Base-by-base conservation (phyloP, 1,284 basidiomycete genomes). In the Ganoderma sinense region DNA sequence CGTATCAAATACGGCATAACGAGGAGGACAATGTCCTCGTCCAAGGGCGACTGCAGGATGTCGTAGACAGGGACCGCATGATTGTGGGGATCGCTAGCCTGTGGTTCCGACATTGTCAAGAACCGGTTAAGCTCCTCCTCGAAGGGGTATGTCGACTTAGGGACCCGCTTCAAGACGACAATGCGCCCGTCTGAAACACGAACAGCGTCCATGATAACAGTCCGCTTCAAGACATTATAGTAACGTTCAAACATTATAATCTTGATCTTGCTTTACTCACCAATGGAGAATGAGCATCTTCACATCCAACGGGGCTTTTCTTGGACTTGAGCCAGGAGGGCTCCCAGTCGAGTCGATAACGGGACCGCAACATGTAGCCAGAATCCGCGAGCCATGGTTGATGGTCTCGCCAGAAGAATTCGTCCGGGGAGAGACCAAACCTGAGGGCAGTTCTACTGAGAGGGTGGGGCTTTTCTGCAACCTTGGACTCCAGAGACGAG, bases 21-120 rank as follows among this genome's bases (percentile, higher is more conserved):
- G 2, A 81, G 36, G 29, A 79, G 69, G 0, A 45, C 26, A 2
- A 65, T 39, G 20, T 67, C 67, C 0, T 74, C 48, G 45, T 74
- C 72, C 0, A 76, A 48, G 0, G 73, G 74, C 4, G 71, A 66
- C 8, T 74, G 36, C 0, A 81, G 66, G 0, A 71, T 55, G 0
- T 79, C 78, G 26, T 80, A 65, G 4, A 82, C 33, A 0, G 76
- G 78, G 1, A 75, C 75, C 29, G 69, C 74, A 58, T 80, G 80
- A 40, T 81, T 81, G 14, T 64, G 62, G 5, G 77, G 70, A 61
- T 80, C 71, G 1, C 67, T 60, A 0, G 33, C 60, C 7, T 75
- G 63, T 0, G 64, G 69, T 16, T 71, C 69, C 2, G 70, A 68
- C 31, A 33, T 43, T 26, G 41, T 67, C 5, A 48, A 48, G 20